phyloP scores from a whole-genome alignment of 371 early-diverging fungal species.

The Mucor saturninus region DNA sequence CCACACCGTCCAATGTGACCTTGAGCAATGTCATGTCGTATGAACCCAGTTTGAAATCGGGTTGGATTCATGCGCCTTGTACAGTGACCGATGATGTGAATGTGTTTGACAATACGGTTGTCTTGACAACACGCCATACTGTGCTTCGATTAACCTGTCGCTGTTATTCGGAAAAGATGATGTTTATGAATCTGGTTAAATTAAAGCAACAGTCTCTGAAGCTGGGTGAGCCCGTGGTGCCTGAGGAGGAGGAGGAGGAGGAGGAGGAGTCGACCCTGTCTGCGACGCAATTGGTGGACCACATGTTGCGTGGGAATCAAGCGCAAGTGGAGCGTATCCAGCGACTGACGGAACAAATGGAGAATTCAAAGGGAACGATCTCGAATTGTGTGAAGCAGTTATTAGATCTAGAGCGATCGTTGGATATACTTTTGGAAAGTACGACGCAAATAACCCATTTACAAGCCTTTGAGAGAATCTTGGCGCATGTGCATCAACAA shows the following conservation, averaged over 20 bases:
- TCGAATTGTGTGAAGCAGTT: not conserved
- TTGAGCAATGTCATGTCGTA: constrained; percentile 22
- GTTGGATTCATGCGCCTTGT: constrained; percentile 36
- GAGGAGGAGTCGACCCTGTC: not conserved
- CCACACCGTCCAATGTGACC: constrained; percentile 6
- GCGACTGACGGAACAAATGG: not conserved
- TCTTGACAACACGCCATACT: constrained; percentile 12
- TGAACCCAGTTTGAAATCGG: constrained; percentile 5
- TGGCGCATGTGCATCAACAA: constrained; percentile 9
- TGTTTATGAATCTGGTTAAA: constrained; percentile 30
- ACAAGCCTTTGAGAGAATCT: not conserved
- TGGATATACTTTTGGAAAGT: not conserved
- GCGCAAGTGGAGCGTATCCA: not conserved
- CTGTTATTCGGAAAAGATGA: constrained; percentile 24
- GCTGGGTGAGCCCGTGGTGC: no score
- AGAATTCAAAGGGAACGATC: constrained; percentile 4
- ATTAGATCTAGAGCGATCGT: constrained; percentile 3
- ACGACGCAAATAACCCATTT: not conserved
- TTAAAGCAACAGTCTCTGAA: constrained; percentile 7
- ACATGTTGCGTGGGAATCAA: not conserved
- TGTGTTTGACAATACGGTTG: constrained; percentile 10
- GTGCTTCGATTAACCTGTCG: constrained; percentile 16
- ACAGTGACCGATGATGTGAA: constrained; percentile 9
- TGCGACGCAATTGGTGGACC: not conserved
- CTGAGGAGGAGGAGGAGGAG: constrained; percentile 2